Evolutionary conservation across 768 basidiomycete genomes (phyloP).

Genomic region (Lentinula guzmanii): DNA sequence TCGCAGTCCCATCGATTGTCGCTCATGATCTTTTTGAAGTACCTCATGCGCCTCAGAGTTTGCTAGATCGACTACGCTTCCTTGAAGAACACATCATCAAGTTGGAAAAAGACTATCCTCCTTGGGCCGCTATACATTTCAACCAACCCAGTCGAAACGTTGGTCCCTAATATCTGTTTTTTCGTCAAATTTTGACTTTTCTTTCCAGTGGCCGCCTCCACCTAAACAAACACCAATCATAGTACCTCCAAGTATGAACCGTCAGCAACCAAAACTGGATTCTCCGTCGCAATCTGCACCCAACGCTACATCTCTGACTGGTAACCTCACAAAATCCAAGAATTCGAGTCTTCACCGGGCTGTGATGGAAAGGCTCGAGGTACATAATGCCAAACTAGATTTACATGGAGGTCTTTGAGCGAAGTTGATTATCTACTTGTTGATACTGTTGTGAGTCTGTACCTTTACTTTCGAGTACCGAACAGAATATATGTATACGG

Average conservation of each 20-base stretch:
- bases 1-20: not conserved
- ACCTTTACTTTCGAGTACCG: not conserved
- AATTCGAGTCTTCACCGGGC: constrained; percentile 66
- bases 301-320: constrained; percentile 10
- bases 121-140: constrained; percentile 87
- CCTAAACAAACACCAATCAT: constrained; percentile 75
- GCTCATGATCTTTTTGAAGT: constrained; percentile 33
- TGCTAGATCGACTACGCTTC: constrained; percentile 60
- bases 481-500: no score
- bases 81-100: constrained; percentile 73
- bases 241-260: constrained; percentile 57
- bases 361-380: constrained; percentile 69
- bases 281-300: constrained; percentile 2
- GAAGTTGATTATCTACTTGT: not conserved
- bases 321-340: constrained; percentile 22
- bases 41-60: constrained; percentile 59
- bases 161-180: constrained; percentile 22
- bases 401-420: not conserved
- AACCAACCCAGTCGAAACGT: constrained; percentile 80
- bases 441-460: no score
- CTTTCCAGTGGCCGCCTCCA: constrained; percentile 73
- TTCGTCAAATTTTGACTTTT: not conserved
- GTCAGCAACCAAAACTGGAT: constrained; percentile 12
- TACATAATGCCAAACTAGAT: constrained; percentile 56
- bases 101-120: constrained; percentile 78